Percentiles rank a stretch among this genome's conserved stretches.
These are phyloP conservation scores for Crocinoboletus sp. DNA, from an alignment of 1,284 basidiomycete species.

Conservation along the genomic window DNA sequence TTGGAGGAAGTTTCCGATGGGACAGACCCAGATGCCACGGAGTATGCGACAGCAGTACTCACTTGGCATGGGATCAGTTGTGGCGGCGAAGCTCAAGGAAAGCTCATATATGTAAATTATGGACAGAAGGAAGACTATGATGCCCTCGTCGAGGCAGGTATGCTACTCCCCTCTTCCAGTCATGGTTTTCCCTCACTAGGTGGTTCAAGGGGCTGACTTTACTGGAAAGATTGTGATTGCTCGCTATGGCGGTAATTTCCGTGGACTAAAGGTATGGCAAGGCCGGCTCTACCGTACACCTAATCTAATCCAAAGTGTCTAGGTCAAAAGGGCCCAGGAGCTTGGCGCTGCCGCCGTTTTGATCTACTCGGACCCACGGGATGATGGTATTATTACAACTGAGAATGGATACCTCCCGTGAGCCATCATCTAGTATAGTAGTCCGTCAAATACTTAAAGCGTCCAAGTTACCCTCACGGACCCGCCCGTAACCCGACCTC, in stretches of 20 bases:
- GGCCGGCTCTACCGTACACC: neutral
- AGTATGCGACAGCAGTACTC: constrained; percentile 40
- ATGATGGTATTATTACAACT: constrained; percentile 67
- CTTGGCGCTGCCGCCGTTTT: constrained; percentile 57
- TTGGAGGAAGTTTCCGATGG: constrained; percentile 47
- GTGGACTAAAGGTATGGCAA: constrained; percentile 56
- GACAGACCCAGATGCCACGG: constrained; percentile 44
- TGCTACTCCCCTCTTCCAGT: neutral
- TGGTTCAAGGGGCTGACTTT: constrained; percentile 51
- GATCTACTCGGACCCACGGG: constrained; percentile 72
- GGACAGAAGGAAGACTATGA: constrained; percentile 51
- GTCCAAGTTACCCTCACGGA: constrained; percentile 54
- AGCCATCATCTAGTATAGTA: constrained; percentile 7
- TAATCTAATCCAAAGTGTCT: constrained; percentile 4
- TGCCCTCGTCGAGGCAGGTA: constrained; percentile 29
- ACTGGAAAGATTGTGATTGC: constrained; percentile 64
- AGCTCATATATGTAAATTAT: constrained; percentile 63
- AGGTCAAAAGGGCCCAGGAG: constrained; percentile 66
- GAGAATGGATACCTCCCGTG: constrained; percentile 57
- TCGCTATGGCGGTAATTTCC: constrained; percentile 65
- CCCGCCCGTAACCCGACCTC: constrained; percentile 67
- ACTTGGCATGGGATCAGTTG: constrained; percentile 51
- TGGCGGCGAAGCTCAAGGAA: constrained; percentile 49
- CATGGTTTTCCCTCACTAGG: neutral
- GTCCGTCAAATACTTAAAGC: constrained; percentile 6